These are phyloP conservation scores for Trichoderma atrobrunneum DNA, from an alignment of 2,329 filamentous ascomycete genomes.

Conservation along the genomic window DNA sequence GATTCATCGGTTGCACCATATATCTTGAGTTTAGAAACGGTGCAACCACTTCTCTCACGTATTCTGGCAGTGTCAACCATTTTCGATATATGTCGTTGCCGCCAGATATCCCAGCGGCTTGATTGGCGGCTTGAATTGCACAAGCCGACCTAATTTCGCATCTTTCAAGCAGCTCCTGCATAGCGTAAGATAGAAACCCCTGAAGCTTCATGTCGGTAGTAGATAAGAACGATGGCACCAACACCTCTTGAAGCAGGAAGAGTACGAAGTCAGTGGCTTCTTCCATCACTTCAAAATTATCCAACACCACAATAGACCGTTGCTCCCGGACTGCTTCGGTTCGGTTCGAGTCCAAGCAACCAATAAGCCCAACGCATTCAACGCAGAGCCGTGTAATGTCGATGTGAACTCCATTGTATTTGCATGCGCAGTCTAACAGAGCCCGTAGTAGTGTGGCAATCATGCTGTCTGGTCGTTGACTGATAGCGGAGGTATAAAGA, in stretches of 20 bases:
- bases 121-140: constrained; percentile 40
- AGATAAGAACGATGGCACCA: constrained; percentile 89
- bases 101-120: constrained; percentile 41
- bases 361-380: constrained; percentile 81
- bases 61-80: constrained; percentile 76
- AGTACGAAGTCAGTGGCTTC: constrained; percentile 85
- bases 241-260: constrained; percentile 78
- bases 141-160: constrained; percentile 67
- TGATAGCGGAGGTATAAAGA: constrained; percentile 74
- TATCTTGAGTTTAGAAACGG: constrained; percentile 88
- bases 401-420: constrained; percentile 66
- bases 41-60: constrained; percentile 74
- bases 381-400: constrained; percentile 73
- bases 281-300: constrained; percentile 75
- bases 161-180: constrained; percentile 83
- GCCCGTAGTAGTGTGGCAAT: constrained; percentile 70
- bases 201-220: constrained; percentile 84
- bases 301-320: constrained; percentile 78
- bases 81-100: constrained; percentile 63
- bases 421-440: constrained; percentile 80
- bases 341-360: constrained; percentile 87
- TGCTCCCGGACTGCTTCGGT: constrained; percentile 77
- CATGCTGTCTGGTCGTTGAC: constrained; percentile 77
- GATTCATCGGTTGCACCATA: constrained; percentile 61
- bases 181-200: constrained; percentile 87